phyloP scores from a whole-genome alignment of 164 flowering plant species.

The Piper betle region DNA sequence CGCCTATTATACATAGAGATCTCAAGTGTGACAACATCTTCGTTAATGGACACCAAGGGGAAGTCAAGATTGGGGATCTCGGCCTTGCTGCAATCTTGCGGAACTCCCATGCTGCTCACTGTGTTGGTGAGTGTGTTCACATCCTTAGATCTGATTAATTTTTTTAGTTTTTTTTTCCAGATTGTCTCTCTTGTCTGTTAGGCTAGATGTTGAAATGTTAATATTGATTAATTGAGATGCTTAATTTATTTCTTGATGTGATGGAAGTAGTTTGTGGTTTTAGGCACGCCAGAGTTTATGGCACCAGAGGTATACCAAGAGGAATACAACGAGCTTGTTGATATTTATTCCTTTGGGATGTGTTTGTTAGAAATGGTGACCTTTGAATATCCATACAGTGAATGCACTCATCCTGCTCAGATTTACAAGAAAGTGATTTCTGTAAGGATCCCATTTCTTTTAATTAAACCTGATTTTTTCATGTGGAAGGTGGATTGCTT shows the following conservation, averaged over 20 bases:
- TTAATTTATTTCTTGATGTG: neutral
- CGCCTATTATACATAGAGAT: conserved; percentile 94
- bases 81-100: conserved; percentile 91
- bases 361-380: conserved; percentile 95
- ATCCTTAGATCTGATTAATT: neutral
- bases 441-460: conserved; percentile 31
- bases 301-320: conserved; percentile 96
- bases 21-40: conserved; percentile 97
- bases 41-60: conserved; percentile 91
- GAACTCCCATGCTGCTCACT: conserved; percentile 77
- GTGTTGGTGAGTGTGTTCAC: conserved; percentile 51
- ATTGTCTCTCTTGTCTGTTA: neutral
- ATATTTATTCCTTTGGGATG: conserved; percentile 94
- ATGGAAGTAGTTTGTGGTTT: neutral
- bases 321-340: conserved; percentile 90
- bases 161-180: neutral
- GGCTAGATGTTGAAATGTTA: neutral
- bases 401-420: conserved; percentile 89
- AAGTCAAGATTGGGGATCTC: conserved; percentile 92
- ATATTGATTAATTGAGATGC: neutral
- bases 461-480: neutral
- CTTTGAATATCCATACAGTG: conserved; percentile 93
- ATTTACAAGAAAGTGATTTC: conserved; percentile 94
- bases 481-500: too few relatives aligned
- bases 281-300: conserved; percentile 99